A percentile compares a stretch with the other conserved stretches of the same genome.
Conservation (phyloP, 2,329 filamentous ascomycete genomes). For the Diaporthe amygdali region DNA sequence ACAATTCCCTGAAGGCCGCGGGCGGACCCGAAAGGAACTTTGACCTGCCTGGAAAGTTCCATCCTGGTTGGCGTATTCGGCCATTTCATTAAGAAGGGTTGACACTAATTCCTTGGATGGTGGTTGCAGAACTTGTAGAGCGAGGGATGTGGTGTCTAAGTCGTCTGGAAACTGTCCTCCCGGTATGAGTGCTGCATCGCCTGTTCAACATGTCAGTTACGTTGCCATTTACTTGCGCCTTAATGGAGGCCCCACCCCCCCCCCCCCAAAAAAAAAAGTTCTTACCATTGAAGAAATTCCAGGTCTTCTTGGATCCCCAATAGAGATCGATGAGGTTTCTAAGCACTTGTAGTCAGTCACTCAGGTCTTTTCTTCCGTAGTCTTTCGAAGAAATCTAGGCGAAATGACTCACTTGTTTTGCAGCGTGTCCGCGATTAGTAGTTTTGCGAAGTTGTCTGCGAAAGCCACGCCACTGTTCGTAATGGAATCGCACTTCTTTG, state of each 20-base stretch:
- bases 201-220: conserved; percentile 26
- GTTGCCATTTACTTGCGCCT: not conserved
- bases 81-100: conserved; percentile 15
- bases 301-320: not conserved
- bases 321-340: not conserved
- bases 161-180: conserved; percentile 37
- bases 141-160: conserved; percentile 39
- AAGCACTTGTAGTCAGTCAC: not conserved
- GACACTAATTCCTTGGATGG: conserved; percentile 11
- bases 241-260: too few relatives aligned
- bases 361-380: too few relatives aligned
- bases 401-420: not conserved
- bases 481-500: not conserved
- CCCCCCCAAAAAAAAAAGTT: too few relatives aligned
- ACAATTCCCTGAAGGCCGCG: not conserved
- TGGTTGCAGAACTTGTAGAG: conserved; percentile 32
- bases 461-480: not conserved
- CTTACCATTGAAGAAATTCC: not conserved
- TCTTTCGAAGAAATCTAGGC: not conserved
- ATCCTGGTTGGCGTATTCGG: conserved; percentile 29
- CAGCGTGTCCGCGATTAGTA: not conserved
- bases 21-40: not conserved
- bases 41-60: conserved; percentile 31
- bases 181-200: conserved; percentile 34
- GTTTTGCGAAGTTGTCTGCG: not conserved